Evolutionary conservation across 805 yeast genomes (phyloP).

Genomic region (Yamadazyma philogaea): DNA sequence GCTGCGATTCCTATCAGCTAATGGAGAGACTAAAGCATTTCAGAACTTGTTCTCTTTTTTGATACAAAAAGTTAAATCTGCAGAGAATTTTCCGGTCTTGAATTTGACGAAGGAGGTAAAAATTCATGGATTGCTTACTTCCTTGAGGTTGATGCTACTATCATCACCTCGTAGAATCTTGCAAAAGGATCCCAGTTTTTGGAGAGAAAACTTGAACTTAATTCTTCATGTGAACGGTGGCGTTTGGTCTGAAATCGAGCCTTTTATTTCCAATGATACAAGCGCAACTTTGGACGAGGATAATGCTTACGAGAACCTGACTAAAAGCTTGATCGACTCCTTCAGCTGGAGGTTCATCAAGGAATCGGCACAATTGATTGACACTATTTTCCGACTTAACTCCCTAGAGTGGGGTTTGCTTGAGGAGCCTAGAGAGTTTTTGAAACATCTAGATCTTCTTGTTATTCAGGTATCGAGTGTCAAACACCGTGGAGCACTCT

Average conservation of each 20-base stretch:
- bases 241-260: constrained; percentile 46
- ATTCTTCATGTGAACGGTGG: not conserved
- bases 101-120: constrained; percentile 38
- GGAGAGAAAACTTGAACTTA: constrained; percentile 1
- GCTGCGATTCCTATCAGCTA: not conserved
- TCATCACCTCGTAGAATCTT: not conserved
- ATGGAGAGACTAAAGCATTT: not conserved
- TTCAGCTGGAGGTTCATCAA: constrained; percentile 83
- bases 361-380: constrained; percentile 62
- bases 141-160: constrained; percentile 46
- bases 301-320: constrained; percentile 22
- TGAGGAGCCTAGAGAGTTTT: constrained; percentile 22
- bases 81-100: constrained; percentile 22
- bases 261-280: constrained; percentile 32
- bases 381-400: constrained; percentile 35
- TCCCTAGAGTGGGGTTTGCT: not conserved
- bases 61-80: not conserved
- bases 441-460: constrained; percentile 50
- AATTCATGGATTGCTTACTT: constrained; percentile 69
- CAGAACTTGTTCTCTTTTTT: not conserved
- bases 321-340: constrained; percentile 51
- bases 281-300: constrained; percentile 55
- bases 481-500: constrained; percentile 89
- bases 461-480: constrained; percentile 68
- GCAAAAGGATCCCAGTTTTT: not conserved